Evolutionary conservation across 108 stramenopile species (phyloP), one percentile per base, ranked within the genome.

Genomic region (Aurantiochytrium sp.): DNA sequence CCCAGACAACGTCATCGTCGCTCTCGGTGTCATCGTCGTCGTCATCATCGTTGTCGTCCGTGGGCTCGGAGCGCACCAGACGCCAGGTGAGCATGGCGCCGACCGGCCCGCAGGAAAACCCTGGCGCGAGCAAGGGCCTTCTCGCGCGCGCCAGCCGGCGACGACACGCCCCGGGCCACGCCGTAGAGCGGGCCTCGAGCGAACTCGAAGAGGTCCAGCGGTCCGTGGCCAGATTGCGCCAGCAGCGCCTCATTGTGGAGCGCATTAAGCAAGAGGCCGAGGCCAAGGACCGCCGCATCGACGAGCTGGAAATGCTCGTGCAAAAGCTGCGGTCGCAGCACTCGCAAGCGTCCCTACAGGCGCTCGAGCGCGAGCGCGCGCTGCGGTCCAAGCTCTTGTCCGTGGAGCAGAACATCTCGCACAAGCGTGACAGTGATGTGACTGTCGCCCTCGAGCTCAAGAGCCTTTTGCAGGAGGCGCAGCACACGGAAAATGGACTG

Each of bases 331-430:
- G 45, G 24, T 81, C 73, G 3, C 42, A 81, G 45, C n/a, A 24
- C 45, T 41, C 73, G 3, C 73, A 81, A 48, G 45, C 73, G 30
- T 41, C 73, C 12, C 73, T 81, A 6, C 73, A 81, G 30, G 73
- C 73, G 12, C 45, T 81, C 6, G 73, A 81, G 73, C 73, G 73
- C 73, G 73, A 81, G 73, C 21, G 73, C n/a, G 27, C 45, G 36
- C 73, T 81, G 12, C 39, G 73, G 21, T 48, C 39, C 42, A 41
- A 81, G 39, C 39, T 81, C 32, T 24, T 81, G 45, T 48, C 42
- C 24, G 42, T 48, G 21, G 73, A 81, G 32, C 73, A 81, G 45
- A 12, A 81, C 27, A 12, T 81, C 6, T 41, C 73, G 45, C 73
- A 81, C 39, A 48, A 41, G 24, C 39, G 73, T 17, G 73, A 81